phyloP scores from a whole-genome alignment of 2,329 filamentous ascomycete genomes.

The Sordariomycetes sp. region DNA sequence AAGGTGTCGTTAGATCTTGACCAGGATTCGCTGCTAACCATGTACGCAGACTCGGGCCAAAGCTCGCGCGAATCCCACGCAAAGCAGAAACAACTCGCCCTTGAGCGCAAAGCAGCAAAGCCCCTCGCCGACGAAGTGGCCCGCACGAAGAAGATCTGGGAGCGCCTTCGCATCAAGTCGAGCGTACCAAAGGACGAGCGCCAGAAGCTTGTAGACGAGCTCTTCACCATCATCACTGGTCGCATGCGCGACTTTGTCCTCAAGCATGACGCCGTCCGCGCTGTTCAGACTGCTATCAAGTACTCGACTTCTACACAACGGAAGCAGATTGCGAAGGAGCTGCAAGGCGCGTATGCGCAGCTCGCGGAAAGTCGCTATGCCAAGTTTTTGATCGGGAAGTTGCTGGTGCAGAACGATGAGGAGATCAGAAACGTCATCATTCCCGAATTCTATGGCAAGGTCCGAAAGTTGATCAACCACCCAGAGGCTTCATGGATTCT shows the following conservation, averaged over 20 bases:
- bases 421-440: slow-evolving; percentile 85
- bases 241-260: slow-evolving; percentile 92
- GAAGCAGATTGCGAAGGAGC: slow-evolving; percentile 76
- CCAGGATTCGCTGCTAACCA: slow-evolving; percentile 5
- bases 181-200: slow-evolving; percentile 87
- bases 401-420: slow-evolving; percentile 83
- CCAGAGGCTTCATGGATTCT: slow-evolving; percentile 95
- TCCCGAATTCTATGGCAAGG: slow-evolving; percentile 88
- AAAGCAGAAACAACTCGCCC: slow-evolving; percentile 82
- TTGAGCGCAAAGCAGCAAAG: slow-evolving; percentile 86
- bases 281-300: slow-evolving; percentile 94
- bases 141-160: slow-evolving; percentile 94
- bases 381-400: slow-evolving; percentile 93
- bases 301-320: slow-evolving; percentile 82
- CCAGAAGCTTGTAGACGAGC: slow-evolving; percentile 75
- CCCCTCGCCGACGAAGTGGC: slow-evolving; percentile 84
- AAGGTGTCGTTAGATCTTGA: slow-evolving; percentile 9
- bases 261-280: slow-evolving; percentile 96
- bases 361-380: slow-evolving; percentile 93
- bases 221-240: slow-evolving; percentile 86
- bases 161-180: slow-evolving; percentile 83
- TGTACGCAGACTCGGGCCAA: slow-evolving; percentile 30
- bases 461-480: slow-evolving; percentile 90
- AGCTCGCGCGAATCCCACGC: slow-evolving; percentile 80
- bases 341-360: slow-evolving; percentile 74